These are phyloP conservation scores for Alectoria sarmentosa DNA, from an alignment of 495 filamentous ascomycete species.

Conservation along the genomic window DNA sequence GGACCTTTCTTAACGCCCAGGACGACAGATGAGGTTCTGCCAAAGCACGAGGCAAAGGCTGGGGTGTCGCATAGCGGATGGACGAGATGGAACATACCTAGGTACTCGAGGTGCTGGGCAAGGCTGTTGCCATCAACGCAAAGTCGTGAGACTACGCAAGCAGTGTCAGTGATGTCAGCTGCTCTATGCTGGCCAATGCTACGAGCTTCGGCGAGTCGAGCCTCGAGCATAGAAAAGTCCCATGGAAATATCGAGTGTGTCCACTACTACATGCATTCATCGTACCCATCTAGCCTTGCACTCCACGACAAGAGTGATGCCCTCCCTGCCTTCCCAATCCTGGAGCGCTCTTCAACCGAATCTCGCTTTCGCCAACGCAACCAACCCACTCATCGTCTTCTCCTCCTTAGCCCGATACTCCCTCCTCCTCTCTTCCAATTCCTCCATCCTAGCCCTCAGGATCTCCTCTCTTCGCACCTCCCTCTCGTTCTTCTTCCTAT, in stretches of 20 bases:
- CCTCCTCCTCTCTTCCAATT: conserved; percentile 26
- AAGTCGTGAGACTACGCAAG: neutral
- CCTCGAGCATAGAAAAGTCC: neutral
- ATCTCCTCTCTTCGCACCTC: conserved; percentile 27
- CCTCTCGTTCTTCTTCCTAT: conserved; percentile 28
- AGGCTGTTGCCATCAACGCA: neutral
- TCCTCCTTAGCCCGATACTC: conserved; percentile 27
- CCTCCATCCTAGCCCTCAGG: conserved; percentile 24
- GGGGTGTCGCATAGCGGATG: conserved; percentile 1
- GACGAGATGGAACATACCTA: neutral
- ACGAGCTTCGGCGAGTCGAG: neutral
- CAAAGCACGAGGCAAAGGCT: neutral
- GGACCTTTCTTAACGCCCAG: neutral
- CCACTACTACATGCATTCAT: neutral
- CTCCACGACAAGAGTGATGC: neutral
- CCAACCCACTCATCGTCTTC: conserved; percentile 26
- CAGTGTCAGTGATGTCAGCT: neutral
- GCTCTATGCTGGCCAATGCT: neutral
- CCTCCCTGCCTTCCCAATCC: neutral
- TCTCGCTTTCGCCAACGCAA: conserved; percentile 27
- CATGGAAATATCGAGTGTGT: neutral
- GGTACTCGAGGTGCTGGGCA: neutral
- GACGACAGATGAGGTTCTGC: neutral
- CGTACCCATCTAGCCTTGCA: neutral
- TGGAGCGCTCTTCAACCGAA: conserved; percentile 20